These are phyloP conservation scores for Bathelium albidoporum DNA, from an alignment of 495 filamentous ascomycete genomes.

Conservation along the genomic window DNA sequence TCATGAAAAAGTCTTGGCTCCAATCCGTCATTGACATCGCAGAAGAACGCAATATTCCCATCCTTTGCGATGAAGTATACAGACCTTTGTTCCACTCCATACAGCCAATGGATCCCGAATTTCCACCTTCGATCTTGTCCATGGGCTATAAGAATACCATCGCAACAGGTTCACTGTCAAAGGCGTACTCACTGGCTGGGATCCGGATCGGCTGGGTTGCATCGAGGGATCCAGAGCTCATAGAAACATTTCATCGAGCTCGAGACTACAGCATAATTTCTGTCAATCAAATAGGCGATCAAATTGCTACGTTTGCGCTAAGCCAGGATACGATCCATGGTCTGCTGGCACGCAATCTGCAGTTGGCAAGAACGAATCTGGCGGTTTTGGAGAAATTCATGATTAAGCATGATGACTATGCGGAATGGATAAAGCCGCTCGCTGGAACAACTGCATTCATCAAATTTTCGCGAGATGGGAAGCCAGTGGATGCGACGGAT, in stretches of 20 bases:
- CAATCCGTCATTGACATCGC: slow-evolving; percentile 56
- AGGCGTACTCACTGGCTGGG: slow-evolving; percentile 77
- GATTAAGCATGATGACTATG: slow-evolving; percentile 49
- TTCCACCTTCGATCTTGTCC: slow-evolving; percentile 60
- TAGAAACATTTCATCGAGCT: slow-evolving; percentile 54
- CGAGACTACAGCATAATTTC: slow-evolving; percentile 83
- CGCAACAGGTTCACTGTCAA: slow-evolving; percentile 72
- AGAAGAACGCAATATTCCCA: slow-evolving; percentile 47
- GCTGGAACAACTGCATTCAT: slow-evolving; percentile 80
- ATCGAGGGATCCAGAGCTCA: slow-evolving; percentile 49
- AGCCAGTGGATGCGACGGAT: slow-evolving; percentile 56
- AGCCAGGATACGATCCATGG: slow-evolving; percentile 50
- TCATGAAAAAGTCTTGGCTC: slow-evolving; percentile 52
- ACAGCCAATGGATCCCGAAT: slow-evolving; percentile 42
- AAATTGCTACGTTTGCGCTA: slow-evolving; percentile 66
- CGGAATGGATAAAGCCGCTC: slow-evolving; percentile 64
- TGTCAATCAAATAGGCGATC: slow-evolving; percentile 73
- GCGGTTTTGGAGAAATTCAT: slow-evolving; percentile 59
- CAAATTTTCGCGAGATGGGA: slow-evolving; percentile 53
- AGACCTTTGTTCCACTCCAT: slow-evolving; percentile 78
- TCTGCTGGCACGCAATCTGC: slow-evolving; percentile 58
- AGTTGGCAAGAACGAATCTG: slow-evolving; percentile 61
- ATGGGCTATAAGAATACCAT: slow-evolving; percentile 62
- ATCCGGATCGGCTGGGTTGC: slow-evolving; percentile 79
- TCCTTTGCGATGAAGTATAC: slow-evolving; percentile 80